These are phyloP conservation scores for Annulohypoxylon stygium DNA, from an alignment of 495 filamentous ascomycete genomes.

Conservation along the genomic window DNA sequence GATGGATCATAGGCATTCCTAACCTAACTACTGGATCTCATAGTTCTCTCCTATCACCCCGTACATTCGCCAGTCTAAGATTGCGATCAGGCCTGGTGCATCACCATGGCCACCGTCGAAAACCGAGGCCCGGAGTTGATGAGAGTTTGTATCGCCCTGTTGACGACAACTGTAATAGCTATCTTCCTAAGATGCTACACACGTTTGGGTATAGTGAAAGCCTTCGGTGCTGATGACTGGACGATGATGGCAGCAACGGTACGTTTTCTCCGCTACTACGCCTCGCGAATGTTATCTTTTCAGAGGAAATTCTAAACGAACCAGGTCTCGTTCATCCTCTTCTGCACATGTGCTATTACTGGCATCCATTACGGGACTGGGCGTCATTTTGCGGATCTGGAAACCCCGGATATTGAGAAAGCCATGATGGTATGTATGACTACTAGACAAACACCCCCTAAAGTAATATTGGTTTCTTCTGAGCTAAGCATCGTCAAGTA, in stretches of 20 bases:
- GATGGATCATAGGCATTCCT: not conserved
- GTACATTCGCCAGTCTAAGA: not conserved
- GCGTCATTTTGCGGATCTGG: constrained; percentile 8
- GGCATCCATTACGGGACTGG: constrained; percentile 11
- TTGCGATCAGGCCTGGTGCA: not conserved
- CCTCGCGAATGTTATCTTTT: not conserved
- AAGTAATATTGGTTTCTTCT: not conserved
- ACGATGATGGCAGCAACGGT: constrained; percentile 18
- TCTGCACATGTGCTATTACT: constrained; percentile 6
- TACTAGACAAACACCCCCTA: not conserved
- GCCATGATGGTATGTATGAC: constrained; percentile 14
- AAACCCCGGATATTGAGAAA: not conserved
- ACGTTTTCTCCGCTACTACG: not conserved
- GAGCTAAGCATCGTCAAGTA: not conserved
- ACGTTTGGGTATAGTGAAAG: constrained; percentile 1
- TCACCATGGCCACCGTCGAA: constrained; percentile 8
- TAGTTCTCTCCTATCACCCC: not conserved
- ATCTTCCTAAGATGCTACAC: constrained; percentile 3
- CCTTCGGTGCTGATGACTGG: constrained; percentile 7
- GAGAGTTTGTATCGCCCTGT: not conserved
- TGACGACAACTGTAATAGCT: not conserved
- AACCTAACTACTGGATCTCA: not conserved
- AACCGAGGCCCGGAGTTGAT: constrained; percentile 3
- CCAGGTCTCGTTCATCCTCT: constrained; percentile 8
- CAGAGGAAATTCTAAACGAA: not conserved